Evolutionary conservation across 306 rosid species (phyloP).

Genomic region (Vachellia pachyceras): DNA sequence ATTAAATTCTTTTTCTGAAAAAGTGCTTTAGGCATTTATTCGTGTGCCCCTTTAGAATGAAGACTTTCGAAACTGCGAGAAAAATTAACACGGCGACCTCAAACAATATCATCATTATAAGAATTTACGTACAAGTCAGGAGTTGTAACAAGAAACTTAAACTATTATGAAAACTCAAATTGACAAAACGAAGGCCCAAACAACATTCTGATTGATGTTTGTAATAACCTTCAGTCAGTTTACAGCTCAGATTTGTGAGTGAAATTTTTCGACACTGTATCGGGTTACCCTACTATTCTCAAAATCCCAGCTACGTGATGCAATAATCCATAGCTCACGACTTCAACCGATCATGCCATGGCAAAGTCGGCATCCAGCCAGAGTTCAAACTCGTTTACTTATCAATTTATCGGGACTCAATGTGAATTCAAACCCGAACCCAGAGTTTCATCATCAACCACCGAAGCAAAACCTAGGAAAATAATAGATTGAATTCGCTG

Average conservation of each 20-base stretch:
- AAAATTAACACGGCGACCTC: background rate
- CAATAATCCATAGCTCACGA: conserved; percentile 26
- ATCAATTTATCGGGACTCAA: conserved; percentile 23
- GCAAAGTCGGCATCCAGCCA: conserved; percentile 22
- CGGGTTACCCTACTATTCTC: conserved; percentile 17
- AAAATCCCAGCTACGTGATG: conserved; percentile 15
- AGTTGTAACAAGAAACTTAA: background rate
- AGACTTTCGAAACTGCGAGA: conserved; percentile 16
- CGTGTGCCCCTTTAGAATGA: background rate
- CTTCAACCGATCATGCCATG: background rate
- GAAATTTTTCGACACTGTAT: background rate
- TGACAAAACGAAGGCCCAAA: background rate
- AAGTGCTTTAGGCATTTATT: background rate
- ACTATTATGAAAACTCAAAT: conserved; percentile 4
- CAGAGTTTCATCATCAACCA: conserved; percentile 26
- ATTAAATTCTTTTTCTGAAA: background rate
- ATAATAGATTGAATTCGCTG: conserved; percentile 25
- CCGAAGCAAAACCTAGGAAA: conserved; percentile 21
- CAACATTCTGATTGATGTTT: background rate
- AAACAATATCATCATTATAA: background rate
- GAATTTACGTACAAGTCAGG: background rate
- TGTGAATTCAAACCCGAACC: conserved; percentile 31
- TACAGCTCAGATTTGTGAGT: conserved; percentile 6
- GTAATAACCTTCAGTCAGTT: conserved; percentile 1
- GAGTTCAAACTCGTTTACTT: conserved; percentile 21